Conservation (phyloP, 805 yeast genomes). For the Ogataea degrootiae region DNA sequence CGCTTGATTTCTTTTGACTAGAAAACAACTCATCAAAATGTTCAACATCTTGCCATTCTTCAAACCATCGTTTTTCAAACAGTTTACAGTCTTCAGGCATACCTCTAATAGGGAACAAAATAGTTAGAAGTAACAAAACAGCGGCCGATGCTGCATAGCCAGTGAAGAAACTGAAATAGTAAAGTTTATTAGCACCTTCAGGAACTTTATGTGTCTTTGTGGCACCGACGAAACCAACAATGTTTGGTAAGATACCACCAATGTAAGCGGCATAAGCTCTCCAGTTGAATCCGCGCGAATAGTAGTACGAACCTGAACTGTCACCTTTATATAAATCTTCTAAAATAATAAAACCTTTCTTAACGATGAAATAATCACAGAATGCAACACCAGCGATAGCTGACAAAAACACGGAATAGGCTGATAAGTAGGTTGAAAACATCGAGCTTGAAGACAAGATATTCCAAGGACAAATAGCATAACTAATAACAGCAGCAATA, state of each 20-base stretch:
- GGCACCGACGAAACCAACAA: slow-evolving; percentile 85
- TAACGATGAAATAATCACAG: slow-evolving; percentile 64
- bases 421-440: slow-evolving; percentile 76
- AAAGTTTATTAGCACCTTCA: slow-evolving; percentile 68
- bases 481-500: slow-evolving; percentile 67
- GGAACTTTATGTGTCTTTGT: slow-evolving; percentile 69
- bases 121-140: slow-evolving; percentile 49
- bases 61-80: slow-evolving; percentile 57
- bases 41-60: slow-evolving; percentile 60
- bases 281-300: slow-evolving; percentile 72
- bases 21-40: slow-evolving; percentile 42
- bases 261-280: slow-evolving; percentile 78
- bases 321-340: slow-evolving; percentile 57
- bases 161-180: slow-evolving; percentile 68
- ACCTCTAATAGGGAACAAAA: slow-evolving; percentile 47
- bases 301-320: slow-evolving; percentile 49
- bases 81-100: slow-evolving; percentile 33
- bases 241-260: slow-evolving; percentile 76
- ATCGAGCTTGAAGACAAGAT: slow-evolving; percentile 62
- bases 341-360: slow-evolving; percentile 65
- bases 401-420: slow-evolving; percentile 77
- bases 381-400: slow-evolving; percentile 76
- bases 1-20: background rate
- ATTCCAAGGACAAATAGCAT: slow-evolving; percentile 81
- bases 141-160: slow-evolving; percentile 62